Percentiles rank a stretch among this genome's conserved stretches.
Conservation (phyloP, 805 yeast genomes). For the Yarrowia sp. region DNA sequence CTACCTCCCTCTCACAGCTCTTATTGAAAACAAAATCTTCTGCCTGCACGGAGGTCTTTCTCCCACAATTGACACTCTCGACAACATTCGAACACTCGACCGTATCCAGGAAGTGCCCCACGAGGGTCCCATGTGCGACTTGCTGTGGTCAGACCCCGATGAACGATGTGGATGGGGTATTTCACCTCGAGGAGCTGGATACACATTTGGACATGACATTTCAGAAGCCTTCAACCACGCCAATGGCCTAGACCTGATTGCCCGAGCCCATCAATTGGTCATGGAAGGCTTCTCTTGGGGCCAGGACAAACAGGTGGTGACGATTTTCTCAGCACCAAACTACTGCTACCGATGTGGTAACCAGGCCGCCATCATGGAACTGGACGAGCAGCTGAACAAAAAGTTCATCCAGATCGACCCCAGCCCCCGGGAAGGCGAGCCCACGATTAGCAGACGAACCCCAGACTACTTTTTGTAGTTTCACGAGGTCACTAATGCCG, state of each 20-base stretch:
- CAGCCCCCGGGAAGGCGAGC: conserved; percentile 93
- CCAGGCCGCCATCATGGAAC: conserved; percentile 98
- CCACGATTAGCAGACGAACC: conserved; percentile 88
- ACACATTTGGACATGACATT: conserved; percentile 96
- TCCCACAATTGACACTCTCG: conserved; percentile 93
- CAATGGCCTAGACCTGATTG: conserved; percentile 79
- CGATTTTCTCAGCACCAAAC: conserved; percentile 93
- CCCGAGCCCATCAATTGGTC: conserved; percentile 95
- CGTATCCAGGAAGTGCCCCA: conserved; percentile 97
- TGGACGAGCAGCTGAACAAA: conserved; percentile 86
- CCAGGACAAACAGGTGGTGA: conserved; percentile 89
- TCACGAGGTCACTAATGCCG: not conserved
- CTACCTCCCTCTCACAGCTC: conserved; percentile 92
- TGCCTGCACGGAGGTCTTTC: conserved; percentile 95
- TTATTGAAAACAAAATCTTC: conserved; percentile 88
- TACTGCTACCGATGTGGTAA: conserved; percentile 97
- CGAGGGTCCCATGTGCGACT: conserved; percentile 97
- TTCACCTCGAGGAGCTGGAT: conserved; percentile 98
- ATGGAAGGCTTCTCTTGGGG: conserved; percentile 98
- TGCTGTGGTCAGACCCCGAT: conserved; percentile 96
- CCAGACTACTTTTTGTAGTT: conserved; percentile 85
- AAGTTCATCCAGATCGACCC: conserved; percentile 92
- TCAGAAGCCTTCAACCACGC: conserved; percentile 94
- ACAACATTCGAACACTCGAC: conserved; percentile 88
- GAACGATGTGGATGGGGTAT: conserved; percentile 99